Evolutionary conservation across 139 green algal genomes (phyloP), one percentile per base, ranked within the genome.

Genomic region (Coelastrella sp.): DNA sequence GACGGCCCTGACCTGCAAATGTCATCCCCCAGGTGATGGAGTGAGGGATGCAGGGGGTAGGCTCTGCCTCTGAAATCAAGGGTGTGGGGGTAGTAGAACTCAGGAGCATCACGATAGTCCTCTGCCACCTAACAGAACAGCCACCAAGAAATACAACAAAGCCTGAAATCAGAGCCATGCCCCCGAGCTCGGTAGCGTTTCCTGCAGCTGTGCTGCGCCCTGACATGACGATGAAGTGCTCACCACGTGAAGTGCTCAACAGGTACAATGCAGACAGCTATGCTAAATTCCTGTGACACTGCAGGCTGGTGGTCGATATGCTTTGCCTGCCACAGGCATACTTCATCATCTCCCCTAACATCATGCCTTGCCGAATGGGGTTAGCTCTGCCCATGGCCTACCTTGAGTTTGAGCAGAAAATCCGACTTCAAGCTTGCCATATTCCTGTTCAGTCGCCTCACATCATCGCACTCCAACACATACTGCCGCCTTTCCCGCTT

Each of bases 1-100:
- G 11, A 85, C 35, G 35, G 4, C 49, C 56, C 79, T 15, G 11
- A 85, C 79, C 79, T 85, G 79, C 79, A 85, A 1, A 66, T 27
- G 20, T 80, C 98, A 12, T 95, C 92, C 0, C 97, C 97, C 84
- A 99, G 91, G 93, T 99, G 98, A 85, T 99, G 98, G 35, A 99
- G 94, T 95, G 98, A 94, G 5, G 97, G 96, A 90, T 99, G 97
- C 91, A 99, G 97, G 8, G 98, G 96, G 92, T 99, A 99, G 20
- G 97, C 98, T 56, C 98, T 95, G 11, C 98, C 98, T 35, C 98
- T 93, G 79, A 70, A 90, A 61, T 85, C 78, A 7, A 85, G 25
- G 5, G 58, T 89, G 76, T 89, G 75, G 3, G 82, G 89, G 83
- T 87, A 89, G 78, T 86, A 87, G 35, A 87, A 87, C 25, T 83